Base-by-base conservation (phyloP, 352 stramenopile species). In the Globisporangium barbulae region DNA sequence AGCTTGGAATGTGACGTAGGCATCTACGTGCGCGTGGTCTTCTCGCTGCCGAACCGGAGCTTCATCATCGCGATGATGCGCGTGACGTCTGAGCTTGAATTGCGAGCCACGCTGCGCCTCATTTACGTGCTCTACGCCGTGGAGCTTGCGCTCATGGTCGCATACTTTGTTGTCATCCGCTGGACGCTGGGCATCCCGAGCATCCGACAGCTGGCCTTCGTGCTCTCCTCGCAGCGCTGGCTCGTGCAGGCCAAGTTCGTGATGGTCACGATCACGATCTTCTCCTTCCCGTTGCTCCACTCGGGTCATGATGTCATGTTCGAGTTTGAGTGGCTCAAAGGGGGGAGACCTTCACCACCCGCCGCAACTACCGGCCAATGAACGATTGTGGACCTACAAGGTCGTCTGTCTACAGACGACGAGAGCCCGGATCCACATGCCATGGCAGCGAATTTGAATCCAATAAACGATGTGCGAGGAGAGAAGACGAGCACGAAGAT, bases 231-330 rank as follows among this genome's bases (percentile, higher is more conserved):
- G 8, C 48, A 54, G 48, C 48, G 48, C 25, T 54, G 28, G 48
- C 30, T 54, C 13, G 15, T 39, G 25, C 28, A 54, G 47, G 21
- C 47, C 9, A 53, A 53, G 47, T 9, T 53, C 8, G 15, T 53
- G 21, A 35, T 53, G 47, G 47, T 53, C 21, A 53, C 47, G 10
- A 13, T 53, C 10, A 28, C 25, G 21, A 53, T 53, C 21, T 53
- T 53, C 47, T 12, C 47, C 8, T 53, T 53, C 22, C 22, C 47
- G 19, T 5, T 53, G 22, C 2, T 28, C 21, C 45, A 52, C 45
- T 30, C 45, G 45, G 45, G 45, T 9, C 76, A 76, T 39, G 61
- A 62, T 3, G 19, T 64, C 28, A 78, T 31, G 52, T 58, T 58
- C n/a, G 10, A 45, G 52, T 58, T 58, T 21, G 52, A 44, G 31